Percentiles rank a stretch among this genome's conserved stretches.
phyloP scores from a whole-genome alignment of 306 rosid species.

The Lathyrus sativus region DNA sequence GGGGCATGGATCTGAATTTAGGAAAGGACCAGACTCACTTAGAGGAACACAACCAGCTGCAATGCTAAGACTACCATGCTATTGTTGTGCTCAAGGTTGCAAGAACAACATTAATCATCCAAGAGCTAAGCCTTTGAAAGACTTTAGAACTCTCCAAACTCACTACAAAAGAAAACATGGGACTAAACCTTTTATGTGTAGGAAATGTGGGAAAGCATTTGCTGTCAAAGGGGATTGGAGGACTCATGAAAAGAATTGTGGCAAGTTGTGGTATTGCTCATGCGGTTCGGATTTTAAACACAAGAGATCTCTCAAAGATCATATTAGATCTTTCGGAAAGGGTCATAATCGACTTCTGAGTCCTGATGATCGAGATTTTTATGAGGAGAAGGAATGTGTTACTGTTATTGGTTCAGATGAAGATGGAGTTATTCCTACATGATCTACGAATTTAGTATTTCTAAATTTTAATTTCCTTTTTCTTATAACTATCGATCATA shows the following conservation, averaged over 20 bases:
- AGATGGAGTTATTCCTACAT: slow-evolving; percentile 46
- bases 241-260: slow-evolving; percentile 96
- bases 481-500: not conserved
- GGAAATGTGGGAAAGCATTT: slow-evolving; percentile 82
- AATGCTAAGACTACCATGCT: slow-evolving; percentile 92
- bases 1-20: slow-evolving; percentile 94
- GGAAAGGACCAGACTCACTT: slow-evolving; percentile 90
- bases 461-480: too few relatives aligned
- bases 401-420: slow-evolving; percentile 66
- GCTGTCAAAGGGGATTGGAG: slow-evolving; percentile 98
- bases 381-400: slow-evolving; percentile 69
- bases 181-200: slow-evolving; percentile 73
- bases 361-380: slow-evolving; percentile 48
- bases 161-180: slow-evolving; percentile 98
- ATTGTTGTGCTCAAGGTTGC: slow-evolving; percentile 92
- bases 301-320: slow-evolving; percentile 92
- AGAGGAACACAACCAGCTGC: slow-evolving; percentile 94
- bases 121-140: slow-evolving; percentile 88
- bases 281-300: slow-evolving; percentile 98
- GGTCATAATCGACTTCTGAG: slow-evolving; percentile 63
- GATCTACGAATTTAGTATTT: not conserved
- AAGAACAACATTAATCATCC: slow-evolving; percentile 96
- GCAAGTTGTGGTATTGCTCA: slow-evolving; percentile 90
- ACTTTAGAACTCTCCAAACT: slow-evolving; percentile 92
- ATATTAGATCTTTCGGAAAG: slow-evolving; percentile 77